Evolutionary conservation across 352 stramenopile species (phyloP).

Genomic region (Blastocystis sp.): DNA sequence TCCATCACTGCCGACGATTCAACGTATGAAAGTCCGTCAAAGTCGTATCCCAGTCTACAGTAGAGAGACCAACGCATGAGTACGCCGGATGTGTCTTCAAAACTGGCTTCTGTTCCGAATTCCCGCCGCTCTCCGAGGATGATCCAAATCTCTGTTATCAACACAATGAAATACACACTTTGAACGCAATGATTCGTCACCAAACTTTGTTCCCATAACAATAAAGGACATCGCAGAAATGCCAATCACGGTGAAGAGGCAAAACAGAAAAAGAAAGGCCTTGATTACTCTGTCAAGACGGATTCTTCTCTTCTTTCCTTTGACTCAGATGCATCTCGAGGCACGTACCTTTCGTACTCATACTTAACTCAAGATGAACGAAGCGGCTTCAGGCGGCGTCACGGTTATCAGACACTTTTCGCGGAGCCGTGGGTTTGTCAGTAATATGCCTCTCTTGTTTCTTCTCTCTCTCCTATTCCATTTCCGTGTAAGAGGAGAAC

Average conservation of each 20-base stretch:
- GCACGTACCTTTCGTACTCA: no score
- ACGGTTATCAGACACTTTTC: no score
- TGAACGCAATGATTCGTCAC: neutral
- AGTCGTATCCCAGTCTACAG: slow-evolving; percentile 11
- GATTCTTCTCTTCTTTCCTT: neutral
- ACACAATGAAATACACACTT: neutral
- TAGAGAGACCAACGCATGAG: neutral
- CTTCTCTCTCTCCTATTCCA: neutral
- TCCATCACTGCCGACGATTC: slow-evolving; percentile 51
- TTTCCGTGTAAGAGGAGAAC: neutral
- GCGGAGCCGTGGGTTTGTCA: no score
- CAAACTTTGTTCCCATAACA: slow-evolving; percentile 38
- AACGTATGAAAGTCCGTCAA: neutral
- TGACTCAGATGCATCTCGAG: no score
- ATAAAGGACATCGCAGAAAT: slow-evolving; percentile 1
- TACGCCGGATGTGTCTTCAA: slow-evolving; percentile 31
- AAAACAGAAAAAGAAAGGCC: slow-evolving; percentile 19
- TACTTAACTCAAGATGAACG: no score
- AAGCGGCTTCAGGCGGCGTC: no score
- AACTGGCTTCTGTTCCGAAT: neutral
- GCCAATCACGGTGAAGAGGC: slow-evolving; percentile 19
- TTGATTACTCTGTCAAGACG: slow-evolving; percentile 7
- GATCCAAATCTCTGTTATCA: neutral
- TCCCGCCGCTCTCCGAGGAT: neutral
- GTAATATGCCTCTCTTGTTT: no score